Base-by-base conservation (phyloP, 768 basidiomycete species). In the Suillus plorans region DNA sequence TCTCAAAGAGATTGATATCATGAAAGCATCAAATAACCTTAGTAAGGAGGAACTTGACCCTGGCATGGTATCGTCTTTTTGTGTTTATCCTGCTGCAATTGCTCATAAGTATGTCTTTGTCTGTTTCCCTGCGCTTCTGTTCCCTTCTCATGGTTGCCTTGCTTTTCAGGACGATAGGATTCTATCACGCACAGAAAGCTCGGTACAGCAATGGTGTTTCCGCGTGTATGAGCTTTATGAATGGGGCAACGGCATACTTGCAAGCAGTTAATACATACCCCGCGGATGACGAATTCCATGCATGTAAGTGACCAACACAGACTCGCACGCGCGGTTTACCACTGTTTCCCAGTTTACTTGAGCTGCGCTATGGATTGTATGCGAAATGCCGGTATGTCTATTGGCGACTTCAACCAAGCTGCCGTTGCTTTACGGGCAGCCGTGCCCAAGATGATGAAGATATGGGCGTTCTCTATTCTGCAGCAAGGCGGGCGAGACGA, bases 261-360 rank as follows among this genome's bases (percentile, higher is more conserved):
- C 45, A 67, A 28, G 65, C 70, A 12, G 70, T 66, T 13, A 9
- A 47, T 5, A 28, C 37, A 37, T 64, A 63, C 45, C 64, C 70
- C 20, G n/a, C 49, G 28, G 70, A 71, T 55, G 70, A 71, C 39
- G 71, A 72, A 49, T 16, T 37, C 0, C 64, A 66, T 50, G 13
- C 65, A 12, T 64, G 71, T 72, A 57, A 36, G 62, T 10, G 66
- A 61, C 25, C 39, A 41, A 18, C 25, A 25, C 37, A 41, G 39
- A 20, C 13, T 28, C 36, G 18, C 10, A 2, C 14, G 5, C 25
- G n/a, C 25, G 0, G 50, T 31, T 49, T n/a, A 41, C n/a, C 6
- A 28, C 12, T 16, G 10, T 13, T 53, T 10, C 13, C 28, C 36
- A 64, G 64, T 25, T 39, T 63, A 37, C 50, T 31, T 64, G 22